Evolutionary conservation across 2,329 filamentous ascomycete species (phyloP), one percentile per base, ranked within the genome.

Genomic region (Phyllosticta citriasiana): DNA sequence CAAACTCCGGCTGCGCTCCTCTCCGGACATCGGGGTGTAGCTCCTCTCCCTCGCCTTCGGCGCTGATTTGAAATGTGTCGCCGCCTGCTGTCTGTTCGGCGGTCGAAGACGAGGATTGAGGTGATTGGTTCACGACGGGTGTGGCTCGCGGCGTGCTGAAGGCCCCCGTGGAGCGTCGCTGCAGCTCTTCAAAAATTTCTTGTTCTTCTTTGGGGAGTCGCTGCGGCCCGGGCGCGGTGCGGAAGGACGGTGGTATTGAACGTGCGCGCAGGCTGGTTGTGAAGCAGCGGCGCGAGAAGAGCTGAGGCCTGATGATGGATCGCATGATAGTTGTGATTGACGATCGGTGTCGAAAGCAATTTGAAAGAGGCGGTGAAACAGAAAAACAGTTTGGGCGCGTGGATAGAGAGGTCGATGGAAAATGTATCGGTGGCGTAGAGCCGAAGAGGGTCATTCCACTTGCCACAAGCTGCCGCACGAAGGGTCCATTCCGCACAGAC

Each of bases 161-260:
- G 64, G 77, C 94, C 65, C 82, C 90, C 65, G 84, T 95, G 66
- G 79, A 96, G 71, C 81, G 80, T 67, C 84, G 84, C 72, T 97
- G 91, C 3, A 97, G 87, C 52, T 86, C 82, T 76, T 97, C 92
- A 73, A 94, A 96, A 66, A 95, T 84, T 72, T 91, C 89, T 78
- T 97, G 92, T 67, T 96, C 87, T 74, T 89, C 86, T 68, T 91
- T 86, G 6, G 93, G 91, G 10, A 97, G 89, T 56, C 91, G 88
- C 0, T 91, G 92, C 16, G 94, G 94, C 7, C 89, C 77, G 25
- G 93, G 89, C 12, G 79, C 79, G 19, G 77, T 57, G 51, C 62
- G 62, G 64, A 74, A 74, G 30, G 19, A 47, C 19, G 57, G 60
- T 16, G 40, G 6, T 47, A 4, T 47, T n/a, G 40, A 47, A 57